Conservation (phyloP, 2,329 filamentous ascomycete species). For the Cordyceps javanica region DNA sequence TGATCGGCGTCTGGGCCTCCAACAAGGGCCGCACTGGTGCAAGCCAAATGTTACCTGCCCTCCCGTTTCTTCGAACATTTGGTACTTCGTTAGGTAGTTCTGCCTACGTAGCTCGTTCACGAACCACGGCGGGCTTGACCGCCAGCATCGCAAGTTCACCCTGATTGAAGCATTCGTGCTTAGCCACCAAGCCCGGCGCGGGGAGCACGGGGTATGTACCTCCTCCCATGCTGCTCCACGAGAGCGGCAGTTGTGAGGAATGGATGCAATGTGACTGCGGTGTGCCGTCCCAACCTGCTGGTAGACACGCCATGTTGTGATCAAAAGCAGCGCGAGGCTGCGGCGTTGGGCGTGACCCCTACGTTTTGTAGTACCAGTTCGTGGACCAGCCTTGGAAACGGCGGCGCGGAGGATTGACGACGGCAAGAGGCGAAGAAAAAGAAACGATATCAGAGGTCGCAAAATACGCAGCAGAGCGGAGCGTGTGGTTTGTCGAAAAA, state of each 20-base stretch:
- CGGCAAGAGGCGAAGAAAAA: neutral
- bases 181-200: neutral
- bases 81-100: neutral
- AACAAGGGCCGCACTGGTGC: neutral
- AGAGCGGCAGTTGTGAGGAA: neutral
- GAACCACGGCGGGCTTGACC: too few relatives aligned
- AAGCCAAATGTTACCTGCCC: neutral
- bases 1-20: neutral
- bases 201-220: too few relatives aligned
- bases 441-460: neutral
- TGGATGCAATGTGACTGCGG: neutral
- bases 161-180: conserved; percentile 4
- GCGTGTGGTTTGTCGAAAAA: neutral
- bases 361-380: neutral
- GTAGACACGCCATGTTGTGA: neutral
- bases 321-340: neutral
- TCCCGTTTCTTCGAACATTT: neutral
- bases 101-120: too few relatives aligned
- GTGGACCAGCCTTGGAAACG: neutral
- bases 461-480: neutral
- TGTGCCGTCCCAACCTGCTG: neutral
- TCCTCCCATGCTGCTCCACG: neutral
- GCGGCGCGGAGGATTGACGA: neutral
- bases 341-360: neutral
- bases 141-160: neutral